Evolutionary conservation across 352 stramenopile species (phyloP), one percentile per base, ranked within the genome.

Genomic region (Thraustochytrium striatum): DNA sequence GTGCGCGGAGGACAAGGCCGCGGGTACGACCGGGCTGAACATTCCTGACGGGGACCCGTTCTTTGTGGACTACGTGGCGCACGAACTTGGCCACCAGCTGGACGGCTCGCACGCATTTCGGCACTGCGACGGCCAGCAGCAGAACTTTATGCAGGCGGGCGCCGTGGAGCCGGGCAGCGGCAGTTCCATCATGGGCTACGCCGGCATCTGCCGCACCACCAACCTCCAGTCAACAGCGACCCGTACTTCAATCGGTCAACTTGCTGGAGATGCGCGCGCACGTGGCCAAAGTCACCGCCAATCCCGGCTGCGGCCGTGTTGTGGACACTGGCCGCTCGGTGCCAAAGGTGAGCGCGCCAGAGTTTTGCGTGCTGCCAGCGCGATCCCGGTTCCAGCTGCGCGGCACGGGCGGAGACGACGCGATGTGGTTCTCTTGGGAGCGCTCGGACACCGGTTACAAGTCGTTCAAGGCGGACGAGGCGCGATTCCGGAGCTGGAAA

Each of bases 181-280:
- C 30, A 16, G 57, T 19, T 79, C 53, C n/a, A 80, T 80, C 58
- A 80, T 80, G 70, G 43, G 55, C 70, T 80, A 80, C 58, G 70
- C 70, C 25, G 70, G 70, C 30, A 3, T 80, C n/a, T 80, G 70
- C 47, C 3, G 5, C 8, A 79, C 19, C 41, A 62, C 35, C 21
- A 81, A 81, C 35, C 30, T 80, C 28, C 21, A 81, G 47, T 21
- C 1, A 3, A 41, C 33, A 0, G 33, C 21, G 1, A 16, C 58
- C 70, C 70, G 5, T 81, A 81, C 38, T 81, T 80, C 28, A 73
- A 57, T 47, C 70, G 39, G 57, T 80, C 25, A 69, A 80, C 39
- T 35, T 80, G n/a, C 38, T 59, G 55, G 25, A 52, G 28, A 80
- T 80, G 70, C 57, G 50, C 9, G 33, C 43, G 7, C 81, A 72